These are phyloP conservation scores for Globisporangium splendens DNA, from an alignment of 352 stramenopile species.

Conservation along the genomic window DNA sequence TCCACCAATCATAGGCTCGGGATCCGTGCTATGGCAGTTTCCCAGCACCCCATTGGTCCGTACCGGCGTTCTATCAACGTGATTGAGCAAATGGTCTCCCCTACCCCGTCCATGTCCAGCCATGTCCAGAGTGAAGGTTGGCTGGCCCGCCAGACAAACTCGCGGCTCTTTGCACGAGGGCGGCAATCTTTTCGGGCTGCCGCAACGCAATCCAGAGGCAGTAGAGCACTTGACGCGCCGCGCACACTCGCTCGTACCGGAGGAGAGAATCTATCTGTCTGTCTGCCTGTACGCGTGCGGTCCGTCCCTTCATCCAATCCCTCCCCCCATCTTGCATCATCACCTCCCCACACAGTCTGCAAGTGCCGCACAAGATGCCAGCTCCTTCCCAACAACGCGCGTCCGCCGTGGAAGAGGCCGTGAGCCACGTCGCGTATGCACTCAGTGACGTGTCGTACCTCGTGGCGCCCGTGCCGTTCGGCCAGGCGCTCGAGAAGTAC, in stretches of 20 bases:
- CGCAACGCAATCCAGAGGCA: background rate
- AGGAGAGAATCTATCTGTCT: background rate
- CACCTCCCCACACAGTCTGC: background rate
- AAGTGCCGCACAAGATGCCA: background rate
- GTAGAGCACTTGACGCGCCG: conserved; percentile 3
- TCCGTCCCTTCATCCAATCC: background rate
- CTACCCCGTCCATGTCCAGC: background rate
- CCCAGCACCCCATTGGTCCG: background rate
- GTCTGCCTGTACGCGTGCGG: background rate
- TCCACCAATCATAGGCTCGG: conserved; percentile 15
- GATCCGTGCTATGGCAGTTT: conserved; percentile 9
- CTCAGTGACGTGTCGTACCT: conserved; percentile 77
- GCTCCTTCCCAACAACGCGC: background rate
- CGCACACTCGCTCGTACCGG: background rate
- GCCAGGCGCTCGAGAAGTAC: conserved; percentile 60
- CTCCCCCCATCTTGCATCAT: no score
- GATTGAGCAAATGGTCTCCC: background rate
- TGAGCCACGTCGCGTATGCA: conserved; percentile 77
- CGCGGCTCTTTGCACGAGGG: background rate
- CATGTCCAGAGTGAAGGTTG: conserved; percentile 1
- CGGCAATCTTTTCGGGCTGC: conserved; percentile 3
- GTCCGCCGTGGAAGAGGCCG: conserved; percentile 61
- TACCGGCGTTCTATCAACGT: background rate
- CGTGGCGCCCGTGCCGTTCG: conserved; percentile 61
- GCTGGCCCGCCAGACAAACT: background rate